These are phyloP conservation scores for Rhynchosporium agropyri DNA, from an alignment of 2,329 filamentous ascomycete genomes.

Conservation along the genomic window DNA sequence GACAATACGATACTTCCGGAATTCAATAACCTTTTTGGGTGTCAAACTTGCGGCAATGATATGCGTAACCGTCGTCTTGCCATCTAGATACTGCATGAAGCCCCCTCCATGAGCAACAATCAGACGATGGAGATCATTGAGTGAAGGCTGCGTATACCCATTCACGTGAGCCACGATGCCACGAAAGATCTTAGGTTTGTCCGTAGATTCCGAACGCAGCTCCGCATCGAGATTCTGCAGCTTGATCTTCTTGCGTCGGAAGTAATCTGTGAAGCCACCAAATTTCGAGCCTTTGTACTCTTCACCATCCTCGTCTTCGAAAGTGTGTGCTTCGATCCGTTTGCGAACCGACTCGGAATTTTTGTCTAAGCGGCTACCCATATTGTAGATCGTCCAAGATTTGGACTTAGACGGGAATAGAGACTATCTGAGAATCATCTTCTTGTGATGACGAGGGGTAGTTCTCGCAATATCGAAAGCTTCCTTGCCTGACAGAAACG, in stretches of 20 bases:
- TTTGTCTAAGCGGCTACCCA: conserved; percentile 64
- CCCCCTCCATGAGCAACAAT: conserved; percentile 93
- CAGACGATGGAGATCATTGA: conserved; percentile 84
- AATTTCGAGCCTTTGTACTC: conserved; percentile 89
- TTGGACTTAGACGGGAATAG: background rate
- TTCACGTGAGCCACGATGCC: conserved; percentile 90
- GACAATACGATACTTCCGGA: conserved; percentile 84
- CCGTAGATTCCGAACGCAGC: conserved; percentile 66
- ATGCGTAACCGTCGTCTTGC: conserved; percentile 92
- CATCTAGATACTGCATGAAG: conserved; percentile 92
- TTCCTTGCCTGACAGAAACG: background rate
- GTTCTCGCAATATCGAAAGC: background rate
- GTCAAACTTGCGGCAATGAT: conserved; percentile 91
- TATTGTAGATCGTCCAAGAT: conserved; percentile 39
- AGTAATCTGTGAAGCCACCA: conserved; percentile 89
- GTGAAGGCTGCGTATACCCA: conserved; percentile 91
- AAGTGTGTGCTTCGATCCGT: conserved; percentile 67
- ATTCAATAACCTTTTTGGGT: conserved; percentile 91
- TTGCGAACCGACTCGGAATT: conserved; percentile 65
- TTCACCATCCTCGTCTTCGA: conserved; percentile 81
- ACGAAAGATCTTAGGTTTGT: conserved; percentile 84
- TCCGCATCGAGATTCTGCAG: conserved; percentile 91
- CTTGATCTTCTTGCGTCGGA: conserved; percentile 94
- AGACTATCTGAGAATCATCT: conserved; percentile 15
- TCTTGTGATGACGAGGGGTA: background rate